A percentile compares a stretch with the other conserved stretches of the same genome.
Evolutionary conservation across 225 moss, liverwort and hornwort species (phyloP).

Genomic region (Pseudoscleropodium purum): DNA sequence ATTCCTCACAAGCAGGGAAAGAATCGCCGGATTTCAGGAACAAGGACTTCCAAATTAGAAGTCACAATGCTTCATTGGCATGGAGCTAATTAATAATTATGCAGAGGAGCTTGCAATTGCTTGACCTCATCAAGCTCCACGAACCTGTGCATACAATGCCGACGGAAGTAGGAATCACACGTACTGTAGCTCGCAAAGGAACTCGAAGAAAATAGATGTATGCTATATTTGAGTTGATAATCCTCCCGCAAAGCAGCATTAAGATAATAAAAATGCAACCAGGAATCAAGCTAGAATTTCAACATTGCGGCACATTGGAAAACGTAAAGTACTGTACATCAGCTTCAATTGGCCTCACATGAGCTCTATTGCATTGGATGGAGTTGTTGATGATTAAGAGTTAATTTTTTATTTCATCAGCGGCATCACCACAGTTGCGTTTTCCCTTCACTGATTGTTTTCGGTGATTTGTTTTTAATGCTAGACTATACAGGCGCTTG

Average conservation of each 20-base stretch:
- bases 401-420: neutral
- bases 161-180: no score
- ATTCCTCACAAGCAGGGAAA: no score
- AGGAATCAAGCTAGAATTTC: neutral
- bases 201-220: neutral
- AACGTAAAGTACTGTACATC: neutral
- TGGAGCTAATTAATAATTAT: no score
- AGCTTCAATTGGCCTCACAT: neutral
- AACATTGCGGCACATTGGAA: neutral
- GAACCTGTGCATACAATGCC: no score
- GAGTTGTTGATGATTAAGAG: neutral
- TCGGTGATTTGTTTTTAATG: neutral
- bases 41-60: no score
- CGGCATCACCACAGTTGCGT: no score
- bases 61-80: no score
- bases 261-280: neutral
- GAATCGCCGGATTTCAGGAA: no score
- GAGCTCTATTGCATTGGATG: neutral
- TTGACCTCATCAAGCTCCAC: no score
- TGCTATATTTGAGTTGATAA: neutral
- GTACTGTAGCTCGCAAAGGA: no score
- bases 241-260: neutral
- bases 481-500: neutral
- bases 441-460: no score
- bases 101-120: no score